Percentiles rank a stretch among this genome's conserved stretches.
phyloP scores from a whole-genome alignment of 768 basidiomycete species.

The Rickenella mellea region DNA sequence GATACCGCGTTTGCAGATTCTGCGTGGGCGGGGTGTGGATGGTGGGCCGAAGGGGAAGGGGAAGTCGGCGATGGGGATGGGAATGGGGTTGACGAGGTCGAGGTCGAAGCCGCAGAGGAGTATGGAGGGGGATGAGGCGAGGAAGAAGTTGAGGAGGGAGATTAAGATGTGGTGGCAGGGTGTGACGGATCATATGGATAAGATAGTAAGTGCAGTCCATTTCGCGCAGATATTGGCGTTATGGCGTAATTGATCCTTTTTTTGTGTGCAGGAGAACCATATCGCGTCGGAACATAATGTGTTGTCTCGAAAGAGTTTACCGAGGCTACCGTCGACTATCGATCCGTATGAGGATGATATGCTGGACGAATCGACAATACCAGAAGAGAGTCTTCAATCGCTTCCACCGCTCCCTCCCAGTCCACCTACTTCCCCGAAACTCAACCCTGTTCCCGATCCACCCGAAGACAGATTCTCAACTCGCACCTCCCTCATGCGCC shows the following conservation, averaged over 20 bases:
- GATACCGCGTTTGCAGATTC: slow-evolving; percentile 52
- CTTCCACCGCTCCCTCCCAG: slow-evolving; percentile 11
- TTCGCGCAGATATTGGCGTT: background rate
- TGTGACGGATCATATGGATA: slow-evolving; percentile 49
- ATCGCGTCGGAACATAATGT: slow-evolving; percentile 14
- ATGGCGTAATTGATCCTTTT: background rate
- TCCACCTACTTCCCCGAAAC: slow-evolving; percentile 10
- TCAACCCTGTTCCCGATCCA: background rate
- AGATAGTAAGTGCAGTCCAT: slow-evolving; percentile 32
- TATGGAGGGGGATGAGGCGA: slow-evolving; percentile 28
- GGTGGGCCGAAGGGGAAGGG: slow-evolving; percentile 9
- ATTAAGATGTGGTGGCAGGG: slow-evolving; percentile 63
- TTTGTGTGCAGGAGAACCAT: slow-evolving; percentile 31
- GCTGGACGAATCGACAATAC: slow-evolving; percentile 8
- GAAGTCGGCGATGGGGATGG: background rate
- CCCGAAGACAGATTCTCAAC: slow-evolving; percentile 3
- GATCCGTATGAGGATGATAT: slow-evolving; percentile 29
- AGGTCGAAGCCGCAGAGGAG: slow-evolving; percentile 1
- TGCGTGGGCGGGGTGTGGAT: slow-evolving; percentile 17
- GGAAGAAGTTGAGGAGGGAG: slow-evolving; percentile 42
- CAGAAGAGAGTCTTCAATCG: slow-evolving; percentile 11
- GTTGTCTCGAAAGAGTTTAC: slow-evolving; percentile 38
- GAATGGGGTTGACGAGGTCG: background rate
- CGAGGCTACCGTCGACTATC: slow-evolving; percentile 49
- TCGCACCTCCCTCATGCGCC: background rate